These are phyloP conservation scores for Cadophora luteo-olivacea DNA, from an alignment of 2,329 filamentous ascomycete species.

Conservation along the genomic window DNA sequence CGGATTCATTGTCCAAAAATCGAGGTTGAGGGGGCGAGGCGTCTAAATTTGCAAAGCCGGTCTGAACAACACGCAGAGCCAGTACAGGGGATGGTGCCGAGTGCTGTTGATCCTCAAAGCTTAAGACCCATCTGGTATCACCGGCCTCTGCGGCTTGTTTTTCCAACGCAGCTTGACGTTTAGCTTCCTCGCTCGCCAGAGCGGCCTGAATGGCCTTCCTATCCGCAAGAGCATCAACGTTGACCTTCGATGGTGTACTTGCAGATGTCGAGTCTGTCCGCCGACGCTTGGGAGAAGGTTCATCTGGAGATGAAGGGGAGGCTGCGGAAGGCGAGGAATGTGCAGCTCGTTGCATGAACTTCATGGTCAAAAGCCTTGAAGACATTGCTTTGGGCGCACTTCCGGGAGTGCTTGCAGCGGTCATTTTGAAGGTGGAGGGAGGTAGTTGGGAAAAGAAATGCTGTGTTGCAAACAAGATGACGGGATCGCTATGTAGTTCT, in stretches of 20 bases:
- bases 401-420: slow-evolving; percentile 34
- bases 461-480: not conserved
- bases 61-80: slow-evolving; percentile 64
- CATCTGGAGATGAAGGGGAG: slow-evolving; percentile 55
- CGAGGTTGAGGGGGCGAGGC: slow-evolving; percentile 30
- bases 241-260: slow-evolving; percentile 46
- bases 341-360: slow-evolving; percentile 93
- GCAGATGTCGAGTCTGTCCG: slow-evolving; percentile 51
- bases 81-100: slow-evolving; percentile 44
- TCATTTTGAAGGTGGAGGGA: slow-evolving; percentile 36
- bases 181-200: slow-evolving; percentile 70
- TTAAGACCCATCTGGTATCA: slow-evolving; percentile 79
- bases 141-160: slow-evolving; percentile 66
- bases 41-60: slow-evolving; percentile 61
- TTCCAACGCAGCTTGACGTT: slow-evolving; percentile 65
- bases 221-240: slow-evolving; percentile 57
- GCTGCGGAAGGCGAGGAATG: slow-evolving; percentile 56
- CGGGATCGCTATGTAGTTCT: not conserved
- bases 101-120: slow-evolving; percentile 52
- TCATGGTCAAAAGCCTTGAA: slow-evolving; percentile 89
- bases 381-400: slow-evolving; percentile 75
- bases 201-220: slow-evolving; percentile 67
- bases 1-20: slow-evolving; percentile 39
- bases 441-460: not conserved
- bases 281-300: slow-evolving; percentile 67